Conservation (phyloP, 2,329 filamentous ascomycete genomes). For the Coniochaeta ligniaria region DNA sequence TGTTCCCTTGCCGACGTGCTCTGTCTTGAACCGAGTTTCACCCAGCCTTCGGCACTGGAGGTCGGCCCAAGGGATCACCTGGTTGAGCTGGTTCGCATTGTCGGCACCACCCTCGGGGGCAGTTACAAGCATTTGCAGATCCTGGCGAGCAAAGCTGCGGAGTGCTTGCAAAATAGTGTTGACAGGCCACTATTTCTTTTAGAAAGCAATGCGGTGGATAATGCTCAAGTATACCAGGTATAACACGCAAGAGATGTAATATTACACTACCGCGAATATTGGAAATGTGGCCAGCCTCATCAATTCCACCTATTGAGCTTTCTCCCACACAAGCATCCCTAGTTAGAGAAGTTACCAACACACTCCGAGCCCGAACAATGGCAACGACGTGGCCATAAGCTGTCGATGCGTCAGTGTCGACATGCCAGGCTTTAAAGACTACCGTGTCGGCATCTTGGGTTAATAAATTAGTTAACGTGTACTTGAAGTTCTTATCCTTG, state of each 20-base stretch:
- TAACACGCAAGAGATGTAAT: not conserved
- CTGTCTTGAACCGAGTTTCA: not conserved
- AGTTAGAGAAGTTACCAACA: not conserved
- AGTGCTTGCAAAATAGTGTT: not conserved
- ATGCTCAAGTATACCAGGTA: not conserved
- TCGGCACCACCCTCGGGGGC: not conserved
- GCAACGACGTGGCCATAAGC: not conserved
- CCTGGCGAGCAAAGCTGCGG: not conserved
- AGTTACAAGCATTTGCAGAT: not conserved
- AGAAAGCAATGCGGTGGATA: not conserved
- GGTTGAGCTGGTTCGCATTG: not conserved
- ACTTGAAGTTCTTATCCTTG: not conserved
- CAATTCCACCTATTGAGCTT: too few species aligned
- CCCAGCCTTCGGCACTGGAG: not conserved
- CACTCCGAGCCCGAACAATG: not conserved
- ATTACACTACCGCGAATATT: too few species aligned
- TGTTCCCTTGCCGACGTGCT: constrained; percentile 22
- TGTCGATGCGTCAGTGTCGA: not conserved
- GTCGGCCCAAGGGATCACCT: not conserved
- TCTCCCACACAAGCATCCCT: not conserved
- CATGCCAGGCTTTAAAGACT: not conserved
- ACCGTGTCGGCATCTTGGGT: not conserved
- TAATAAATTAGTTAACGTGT: not conserved
- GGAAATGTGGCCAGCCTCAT: too few species aligned
- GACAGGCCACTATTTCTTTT: not conserved